Evolutionary conservation across 257 asterid genomes (phyloP), one percentile per base, ranked within the genome.

Genomic region (Linaria vulgaris): DNA sequence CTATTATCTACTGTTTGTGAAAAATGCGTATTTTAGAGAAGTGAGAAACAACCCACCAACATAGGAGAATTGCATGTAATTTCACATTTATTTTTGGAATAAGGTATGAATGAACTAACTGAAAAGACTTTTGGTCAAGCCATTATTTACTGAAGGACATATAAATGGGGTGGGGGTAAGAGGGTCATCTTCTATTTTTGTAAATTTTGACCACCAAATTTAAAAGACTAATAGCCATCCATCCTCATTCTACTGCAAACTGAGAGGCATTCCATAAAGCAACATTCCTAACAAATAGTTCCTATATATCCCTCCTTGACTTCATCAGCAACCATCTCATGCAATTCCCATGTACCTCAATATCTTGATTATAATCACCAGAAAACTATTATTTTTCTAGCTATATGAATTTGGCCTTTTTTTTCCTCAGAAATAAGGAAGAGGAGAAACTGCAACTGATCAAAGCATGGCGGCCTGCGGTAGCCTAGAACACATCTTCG

Each of bases 401-500:
- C 61, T 63, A 59, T 9, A 51, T 20, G 23, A 20, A 25, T 23
- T 48, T 3, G 37, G 67, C 78, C 75, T 57, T 79, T 72, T 67
- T 21, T 12, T 52, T 63, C 43, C 25, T 19, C 45, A 23, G 41
- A 49, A 45, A 59, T 5, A 16, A 38, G 5, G 10, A 9, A 19
- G 39, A 6, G 14, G 4, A 30, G 1, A 48, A 20, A 20, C 3
- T 14, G 6, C 0, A 24, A 25, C 48, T 47, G n/a, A n/a, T 59
- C 59, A 16, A 50, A 65, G 24, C 47, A 83, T 84, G 92, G 84
- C 95, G 30, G 80, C 82, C 72, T 85, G 83, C 68, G 85, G 83
- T 41, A 72, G 83, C 72, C 68, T 80, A 27, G 85, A 82, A 62
- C 95, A 74, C 67, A 74, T 85, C 25, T 80, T 83, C 61, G 86